Evolutionary conservation across 495 filamentous ascomycete genomes (phyloP), one percentile per base, ranked within the genome.

Genomic region (Glarea lozoyensis): DNA sequence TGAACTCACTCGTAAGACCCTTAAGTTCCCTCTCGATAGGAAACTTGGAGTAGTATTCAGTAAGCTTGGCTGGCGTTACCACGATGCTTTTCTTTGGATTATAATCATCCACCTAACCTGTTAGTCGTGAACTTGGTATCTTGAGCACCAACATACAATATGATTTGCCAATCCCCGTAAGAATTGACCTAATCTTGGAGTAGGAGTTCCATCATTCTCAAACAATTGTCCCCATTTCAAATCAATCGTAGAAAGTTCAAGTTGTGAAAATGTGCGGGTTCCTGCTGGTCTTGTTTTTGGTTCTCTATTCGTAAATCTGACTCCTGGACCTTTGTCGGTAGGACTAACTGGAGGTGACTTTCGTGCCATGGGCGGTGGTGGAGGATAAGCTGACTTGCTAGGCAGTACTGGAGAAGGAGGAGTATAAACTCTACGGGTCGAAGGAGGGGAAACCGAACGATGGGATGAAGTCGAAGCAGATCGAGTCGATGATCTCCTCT

Each of bases 21-120:
- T 63, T 59, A 27, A 64, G 61, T 55, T 94, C 88, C 20, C 69
- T 60, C 1, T 74, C 50, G 2, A 90, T 54, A 37, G 66, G 59
- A 43, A 82, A 78, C 40, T 70, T 78, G 16, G 72, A 64, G 56
- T 94, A 95, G 46, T 90, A 89, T 38, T 75, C 70, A 11, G 78
- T 70, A 69, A 96, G 75, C 62, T 95, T 94, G 5, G 75, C 66
- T 2, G 87, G 84, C 0, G 81, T 78, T 22, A 95, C 75, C n/a
- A 94, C 85, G 30, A 92, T 68, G 30, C 73, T 86, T 23, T 80
- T 78, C 27, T 69, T 71, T 0, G 88, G 85, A 16, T 77, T 64
- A 53, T 84, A 86, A 42, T 88, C 76, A 33, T 87, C 79, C 57
- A 93, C 87, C 82, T 88, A 50, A 17, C 3, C 11, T n/a, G 17